Percentiles rank a stretch among this genome's conserved stretches.
Evolutionary conservation across 108 stramenopile species (phyloP).

Genomic region (Nannochloropsis gaditana): DNA sequence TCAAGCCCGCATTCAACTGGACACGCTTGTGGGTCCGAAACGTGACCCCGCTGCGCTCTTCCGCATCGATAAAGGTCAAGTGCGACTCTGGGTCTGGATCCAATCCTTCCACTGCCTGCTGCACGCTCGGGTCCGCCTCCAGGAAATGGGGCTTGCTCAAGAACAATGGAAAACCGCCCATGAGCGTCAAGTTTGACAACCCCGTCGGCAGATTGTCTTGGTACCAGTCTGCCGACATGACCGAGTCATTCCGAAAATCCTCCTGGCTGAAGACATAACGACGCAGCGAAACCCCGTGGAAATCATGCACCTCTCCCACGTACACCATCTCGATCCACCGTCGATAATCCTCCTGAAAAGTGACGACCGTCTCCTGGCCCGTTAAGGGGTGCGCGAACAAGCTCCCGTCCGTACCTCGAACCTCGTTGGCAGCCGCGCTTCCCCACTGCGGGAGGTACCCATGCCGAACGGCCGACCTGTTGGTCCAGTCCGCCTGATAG

Average conservation of each 20-base stretch:
- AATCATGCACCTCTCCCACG: not conserved
- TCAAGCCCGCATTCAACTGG: not conserved
- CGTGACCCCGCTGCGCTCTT: not conserved
- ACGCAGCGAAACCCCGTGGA: not conserved
- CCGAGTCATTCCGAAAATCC: not conserved
- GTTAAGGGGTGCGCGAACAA: constrained; percentile 5
- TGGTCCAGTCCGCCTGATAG: not conserved
- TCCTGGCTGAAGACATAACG: not conserved
- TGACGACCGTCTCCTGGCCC: not conserved
- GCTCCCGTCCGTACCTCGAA: not conserved
- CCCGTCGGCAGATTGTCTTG: constrained; percentile 12
- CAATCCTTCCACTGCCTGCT: constrained; percentile 8
- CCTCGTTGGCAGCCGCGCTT: not conserved
- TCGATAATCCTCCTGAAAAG: constrained; percentile 2
- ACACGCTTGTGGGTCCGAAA: not conserved
- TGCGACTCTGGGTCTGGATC: not conserved
- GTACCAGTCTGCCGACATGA: not conserved
- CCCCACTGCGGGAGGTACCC: not conserved
- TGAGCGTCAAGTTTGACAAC: not conserved
- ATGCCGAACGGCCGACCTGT: not conserved
- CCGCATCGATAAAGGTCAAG: constrained; percentile 3
- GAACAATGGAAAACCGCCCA: not conserved
- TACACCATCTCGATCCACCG: constrained; percentile 10
- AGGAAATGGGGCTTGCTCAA: not conserved
- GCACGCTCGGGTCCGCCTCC: not conserved